Evolutionary conservation across 805 yeast species (phyloP), one percentile per base, ranked within the genome.

Genomic region (Teunomyces funiuensis): DNA sequence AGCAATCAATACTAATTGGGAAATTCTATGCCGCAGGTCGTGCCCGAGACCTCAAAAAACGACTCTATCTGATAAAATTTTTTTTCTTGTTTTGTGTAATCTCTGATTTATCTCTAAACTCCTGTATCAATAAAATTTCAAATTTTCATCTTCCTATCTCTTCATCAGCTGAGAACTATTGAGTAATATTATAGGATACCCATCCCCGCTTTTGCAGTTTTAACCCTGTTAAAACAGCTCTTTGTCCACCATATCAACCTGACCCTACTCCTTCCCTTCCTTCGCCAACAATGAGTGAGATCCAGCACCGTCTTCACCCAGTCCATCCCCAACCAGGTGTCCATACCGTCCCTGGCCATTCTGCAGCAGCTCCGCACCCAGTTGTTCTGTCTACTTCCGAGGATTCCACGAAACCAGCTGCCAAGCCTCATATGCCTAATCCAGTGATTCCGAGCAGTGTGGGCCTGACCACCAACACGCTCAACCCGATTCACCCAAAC

Each of bases 401-500:
- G 14, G 34, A 31, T 5, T 5, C 34, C 20, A 22, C 3, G 7
- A 3, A 9, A 8, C 13, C 34, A 3, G 34, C 19, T n/a, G 19
- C 11, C 16, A 13, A 20, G 5, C 34, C 34, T 4, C 34, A 31
- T 16, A 31, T 31, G 16, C 25, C 36, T 36, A 13, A 4, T 13
- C 19, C 33, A 4, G 20, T 16, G 16, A 31, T 20, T 17, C 17
- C 34, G 2, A 10, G 15, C 22, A 14, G 17, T 20, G 23, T 18
- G 25, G 13, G 17, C 3, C 18, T 23, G 18, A 25, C 36, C 15
- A 28, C 27, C 27, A 10, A 15, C 23, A 15, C 39, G 5, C 38
- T 22, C 10, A 43, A 41, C 44, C 73, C 74, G 7, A 69, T 71
- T 19, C 82, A 76, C 52, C 85, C 85, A 15, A 81, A 81, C 58